A percentile compares a stretch with the other conserved stretches of the same genome.
Conservation (phyloP, 495 filamentous ascomycete genomes). For the Talaromyces liani region DNA sequence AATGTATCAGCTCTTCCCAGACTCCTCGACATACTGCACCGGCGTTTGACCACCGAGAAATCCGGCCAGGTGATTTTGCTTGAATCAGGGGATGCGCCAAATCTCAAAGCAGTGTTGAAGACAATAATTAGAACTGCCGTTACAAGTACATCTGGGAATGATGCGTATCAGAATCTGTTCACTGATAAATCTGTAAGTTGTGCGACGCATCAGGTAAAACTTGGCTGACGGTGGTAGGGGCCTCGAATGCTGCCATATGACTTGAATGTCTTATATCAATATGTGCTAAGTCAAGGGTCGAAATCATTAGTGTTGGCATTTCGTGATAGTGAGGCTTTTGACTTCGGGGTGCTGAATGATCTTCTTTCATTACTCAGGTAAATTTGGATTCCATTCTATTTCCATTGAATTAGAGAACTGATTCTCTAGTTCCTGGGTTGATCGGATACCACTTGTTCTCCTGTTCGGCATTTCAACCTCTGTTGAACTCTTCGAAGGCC, state of each 20-base stretch:
- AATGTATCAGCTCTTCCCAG: constrained; percentile 71
- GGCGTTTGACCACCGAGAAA: constrained; percentile 39
- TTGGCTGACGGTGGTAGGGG: constrained; percentile 30
- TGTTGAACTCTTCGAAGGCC: constrained; percentile 77
- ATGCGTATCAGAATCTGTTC: constrained; percentile 34
- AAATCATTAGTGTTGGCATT: constrained; percentile 68
- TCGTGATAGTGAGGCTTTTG: constrained; percentile 90
- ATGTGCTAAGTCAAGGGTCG: constrained; percentile 47
- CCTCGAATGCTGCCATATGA: constrained; percentile 84
- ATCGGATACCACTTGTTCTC: constrained; percentile 83
- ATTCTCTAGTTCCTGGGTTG: constrained; percentile 62
- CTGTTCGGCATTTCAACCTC: constrained; percentile 89
- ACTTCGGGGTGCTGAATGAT: constrained; percentile 68
- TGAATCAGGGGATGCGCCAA: constrained; percentile 69
- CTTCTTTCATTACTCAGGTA: constrained; percentile 73
- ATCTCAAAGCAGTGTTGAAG: constrained; percentile 76
- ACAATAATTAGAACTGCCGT: constrained; percentile 68
- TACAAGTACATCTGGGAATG: constrained; percentile 46
- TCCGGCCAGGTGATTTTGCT: constrained; percentile 57
- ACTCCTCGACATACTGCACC: constrained; percentile 59
- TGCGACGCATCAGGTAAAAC: neutral
- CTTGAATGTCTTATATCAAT: constrained; percentile 68
- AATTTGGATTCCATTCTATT: constrained; percentile 8
- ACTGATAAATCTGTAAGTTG: constrained; percentile 46
- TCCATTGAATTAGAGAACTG: constrained; percentile 7